Evolutionary conservation across 2,329 filamentous ascomycete genomes (phyloP).

Genomic region (Sporothrix euskadiensis): DNA sequence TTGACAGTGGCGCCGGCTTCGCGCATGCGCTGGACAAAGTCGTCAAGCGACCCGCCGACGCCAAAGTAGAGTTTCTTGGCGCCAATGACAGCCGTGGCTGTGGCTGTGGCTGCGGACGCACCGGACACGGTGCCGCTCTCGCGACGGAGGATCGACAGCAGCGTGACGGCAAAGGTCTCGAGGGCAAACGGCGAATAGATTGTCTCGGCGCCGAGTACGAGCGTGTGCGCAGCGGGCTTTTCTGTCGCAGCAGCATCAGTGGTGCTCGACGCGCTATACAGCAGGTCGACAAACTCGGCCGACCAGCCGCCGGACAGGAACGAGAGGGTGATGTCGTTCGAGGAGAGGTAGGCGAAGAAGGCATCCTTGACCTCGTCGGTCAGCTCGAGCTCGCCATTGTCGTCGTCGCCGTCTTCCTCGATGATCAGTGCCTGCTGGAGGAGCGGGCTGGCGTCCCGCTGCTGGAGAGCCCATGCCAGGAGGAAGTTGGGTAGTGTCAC

Average conservation of each 20-base stretch:
- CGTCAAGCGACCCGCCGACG: constrained; percentile 77
- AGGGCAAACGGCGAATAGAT: constrained; percentile 78
- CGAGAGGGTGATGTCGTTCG: constrained; percentile 56
- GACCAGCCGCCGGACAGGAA: constrained; percentile 79
- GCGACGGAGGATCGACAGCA: constrained; percentile 59
- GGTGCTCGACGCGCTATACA: constrained; percentile 45
- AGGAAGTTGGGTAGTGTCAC: constrained; percentile 79
- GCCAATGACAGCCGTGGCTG: constrained; percentile 65
- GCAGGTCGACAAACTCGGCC: constrained; percentile 59
- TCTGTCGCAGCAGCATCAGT: constrained; percentile 28
- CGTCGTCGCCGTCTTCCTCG: constrained; percentile 60
- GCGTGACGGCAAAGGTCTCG: constrained; percentile 65
- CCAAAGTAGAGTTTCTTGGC: constrained; percentile 84
- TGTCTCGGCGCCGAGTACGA: constrained; percentile 75
- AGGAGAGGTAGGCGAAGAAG: constrained; percentile 58
- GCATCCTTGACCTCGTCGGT: constrained; percentile 56
- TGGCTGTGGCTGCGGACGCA: constrained; percentile 53
- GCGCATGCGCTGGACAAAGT: constrained; percentile 61
- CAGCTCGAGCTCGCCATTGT: constrained; percentile 65
- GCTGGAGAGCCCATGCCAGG: constrained; percentile 63
- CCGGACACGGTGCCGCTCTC: constrained; percentile 26
- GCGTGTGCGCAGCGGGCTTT: constrained; percentile 37
- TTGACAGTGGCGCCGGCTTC: constrained; percentile 52
- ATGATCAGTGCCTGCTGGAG: constrained; percentile 50
- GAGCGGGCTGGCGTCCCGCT: constrained; percentile 39